phyloP scores from a whole-genome alignment of 306 rosid genomes.

The Cucurbita pepo region DNA sequence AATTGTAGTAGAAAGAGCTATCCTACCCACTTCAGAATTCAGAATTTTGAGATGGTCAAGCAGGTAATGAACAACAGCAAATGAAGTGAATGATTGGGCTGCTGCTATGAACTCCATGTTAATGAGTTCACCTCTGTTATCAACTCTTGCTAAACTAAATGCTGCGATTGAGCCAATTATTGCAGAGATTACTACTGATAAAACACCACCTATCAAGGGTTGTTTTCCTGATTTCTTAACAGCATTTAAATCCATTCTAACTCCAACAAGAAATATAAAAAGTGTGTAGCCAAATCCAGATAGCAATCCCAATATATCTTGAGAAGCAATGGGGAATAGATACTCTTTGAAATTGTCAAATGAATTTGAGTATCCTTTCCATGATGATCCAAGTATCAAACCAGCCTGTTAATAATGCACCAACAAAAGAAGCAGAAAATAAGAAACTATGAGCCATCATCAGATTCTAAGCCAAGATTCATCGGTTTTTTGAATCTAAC shows the following conservation, averaged over 20 bases:
- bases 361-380: not conserved
- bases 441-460: not conserved
- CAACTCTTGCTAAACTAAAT: not conserved
- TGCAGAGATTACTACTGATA: slow-evolving; percentile 23
- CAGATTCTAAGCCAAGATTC: not conserved
- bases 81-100: slow-evolving; percentile 19
- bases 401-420: not conserved
- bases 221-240: slow-evolving; percentile 18
- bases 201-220: slow-evolving; percentile 19
- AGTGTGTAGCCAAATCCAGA: slow-evolving; percentile 37
- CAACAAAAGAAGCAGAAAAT: not conserved
- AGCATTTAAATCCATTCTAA: slow-evolving; percentile 39
- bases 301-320: slow-evolving; percentile 27
- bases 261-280: slow-evolving; percentile 47
- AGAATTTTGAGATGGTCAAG: slow-evolving; percentile 40
- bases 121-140: not conserved
- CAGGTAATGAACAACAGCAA: slow-evolving; percentile 28
- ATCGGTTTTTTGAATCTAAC: too few relatives aligned
- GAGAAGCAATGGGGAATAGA: slow-evolving; percentile 21
- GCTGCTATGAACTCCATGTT: not conserved
- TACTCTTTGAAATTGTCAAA: not conserved
- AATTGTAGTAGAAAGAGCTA: slow-evolving; percentile 35
- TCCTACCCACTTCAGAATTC: slow-evolving; percentile 48
- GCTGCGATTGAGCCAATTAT: slow-evolving; percentile 7
- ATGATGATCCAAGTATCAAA: not conserved